Conservation (phyloP, 1,284 basidiomycete genomes). For the Ceratobasidium sp. region DNA sequence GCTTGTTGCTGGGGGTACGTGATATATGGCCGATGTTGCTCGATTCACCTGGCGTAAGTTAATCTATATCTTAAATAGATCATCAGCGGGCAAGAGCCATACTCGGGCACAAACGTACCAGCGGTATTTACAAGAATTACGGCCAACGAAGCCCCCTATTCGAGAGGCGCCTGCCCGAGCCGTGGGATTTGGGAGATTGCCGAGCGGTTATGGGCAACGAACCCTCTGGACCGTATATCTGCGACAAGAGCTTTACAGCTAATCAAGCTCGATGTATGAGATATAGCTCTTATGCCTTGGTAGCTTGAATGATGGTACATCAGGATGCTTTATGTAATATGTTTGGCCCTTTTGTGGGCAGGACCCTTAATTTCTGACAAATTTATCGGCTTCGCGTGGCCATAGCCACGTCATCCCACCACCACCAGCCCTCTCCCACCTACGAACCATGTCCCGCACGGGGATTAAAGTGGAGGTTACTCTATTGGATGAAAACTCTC, state of each 20-base stretch:
- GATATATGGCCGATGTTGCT: background rate
- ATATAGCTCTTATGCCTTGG: background rate
- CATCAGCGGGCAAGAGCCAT: slow-evolving; percentile 7
- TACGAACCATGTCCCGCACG: background rate
- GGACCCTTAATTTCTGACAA: no score
- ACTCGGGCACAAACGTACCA: background rate
- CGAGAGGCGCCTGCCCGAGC: background rate
- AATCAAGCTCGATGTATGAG: background rate
- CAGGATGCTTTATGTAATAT: no score
- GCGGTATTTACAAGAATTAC: slow-evolving; percentile 8
- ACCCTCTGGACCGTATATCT: background rate
- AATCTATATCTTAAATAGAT: background rate
- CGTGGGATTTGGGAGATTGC: slow-evolving; percentile 3
- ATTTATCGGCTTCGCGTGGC: background rate
- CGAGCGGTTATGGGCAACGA: background rate
- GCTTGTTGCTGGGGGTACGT: background rate
- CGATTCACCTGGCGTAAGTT: background rate
- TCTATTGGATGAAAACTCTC: background rate
- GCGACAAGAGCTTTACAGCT: background rate
- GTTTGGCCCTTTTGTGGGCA: no score
- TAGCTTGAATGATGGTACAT: background rate
- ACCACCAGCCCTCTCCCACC: background rate
- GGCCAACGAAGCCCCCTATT: slow-evolving; percentile 3
- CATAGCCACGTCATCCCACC: slow-evolving; percentile 25
- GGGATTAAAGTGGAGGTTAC: background rate